Conservation (phyloP, 495 filamentous ascomycete species). For the Penicillium nucicola region DNA sequence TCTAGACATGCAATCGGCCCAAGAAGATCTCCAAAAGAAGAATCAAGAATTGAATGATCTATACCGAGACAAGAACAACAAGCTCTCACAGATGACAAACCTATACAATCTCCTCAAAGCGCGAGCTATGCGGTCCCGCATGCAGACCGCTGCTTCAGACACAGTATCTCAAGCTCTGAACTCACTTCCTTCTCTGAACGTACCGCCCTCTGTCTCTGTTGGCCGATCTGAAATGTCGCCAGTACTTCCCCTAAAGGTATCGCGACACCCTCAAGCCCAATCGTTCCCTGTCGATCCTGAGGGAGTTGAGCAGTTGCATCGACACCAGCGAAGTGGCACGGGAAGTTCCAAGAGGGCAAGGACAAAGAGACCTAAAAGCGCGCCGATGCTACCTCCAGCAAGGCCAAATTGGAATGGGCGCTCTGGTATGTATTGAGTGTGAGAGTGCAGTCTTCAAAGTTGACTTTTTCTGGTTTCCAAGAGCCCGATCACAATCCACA, state of each 20-base stretch:
- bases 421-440: constrained; percentile 16
- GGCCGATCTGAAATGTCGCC: background rate
- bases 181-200: constrained; percentile 21
- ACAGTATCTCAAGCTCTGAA: constrained; percentile 59
- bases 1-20: constrained; percentile 61
- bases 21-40: constrained; percentile 67
- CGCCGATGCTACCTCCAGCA: constrained; percentile 28
- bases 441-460: background rate
- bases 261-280: constrained; percentile 24
- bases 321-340: constrained; percentile 47
- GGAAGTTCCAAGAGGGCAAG: constrained; percentile 37
- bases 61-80: constrained; percentile 70
- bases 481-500: constrained; percentile 6
- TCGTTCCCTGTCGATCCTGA: constrained; percentile 31
- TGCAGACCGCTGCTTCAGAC: constrained; percentile 67
- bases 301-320: constrained; percentile 42
- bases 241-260: background rate
- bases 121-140: constrained; percentile 63
- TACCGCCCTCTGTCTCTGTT: constrained; percentile 7
- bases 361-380: constrained; percentile 11
- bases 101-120: constrained; percentile 82
- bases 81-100: constrained; percentile 74
- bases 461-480: background rate
- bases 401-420: constrained; percentile 13
- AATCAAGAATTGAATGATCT: constrained; percentile 71